phyloP scores from a whole-genome alignment of 306 rosid species.

The Vigna nakashimae region DNA sequence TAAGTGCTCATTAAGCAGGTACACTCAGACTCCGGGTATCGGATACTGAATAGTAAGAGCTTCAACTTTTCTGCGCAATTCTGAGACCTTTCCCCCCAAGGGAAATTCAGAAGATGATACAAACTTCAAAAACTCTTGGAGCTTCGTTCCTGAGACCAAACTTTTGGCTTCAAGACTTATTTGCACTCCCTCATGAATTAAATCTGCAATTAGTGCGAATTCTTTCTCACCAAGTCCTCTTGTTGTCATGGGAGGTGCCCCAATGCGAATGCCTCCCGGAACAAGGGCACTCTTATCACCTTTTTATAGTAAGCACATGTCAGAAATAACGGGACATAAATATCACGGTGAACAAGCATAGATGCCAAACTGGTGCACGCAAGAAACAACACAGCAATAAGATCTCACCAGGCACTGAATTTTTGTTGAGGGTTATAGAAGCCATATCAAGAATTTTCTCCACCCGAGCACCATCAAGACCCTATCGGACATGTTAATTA shows the following conservation, averaged over 20 bases:
- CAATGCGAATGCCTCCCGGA: conserved; percentile 97
- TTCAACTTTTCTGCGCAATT: conserved; percentile 78
- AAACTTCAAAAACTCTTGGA: conserved; percentile 80
- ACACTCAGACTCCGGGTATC: conserved; percentile 76
- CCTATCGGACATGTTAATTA: conserved; percentile 55
- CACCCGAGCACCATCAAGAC: conserved; percentile 92
- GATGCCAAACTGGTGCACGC: not conserved
- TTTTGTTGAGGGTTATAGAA: conserved; percentile 91
- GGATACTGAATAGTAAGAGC: conserved; percentile 79
- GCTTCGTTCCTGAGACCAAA: conserved; percentile 72
- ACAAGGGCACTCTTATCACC: conserved; percentile 93
- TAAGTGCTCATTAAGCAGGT: conserved; percentile 4
- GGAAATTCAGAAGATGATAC: conserved; percentile 72
- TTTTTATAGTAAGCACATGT: conserved; percentile 39
- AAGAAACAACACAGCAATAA: not conserved
- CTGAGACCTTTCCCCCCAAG: conserved; percentile 53
- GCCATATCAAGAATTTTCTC: conserved; percentile 98
- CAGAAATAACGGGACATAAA: conserved; percentile 26
- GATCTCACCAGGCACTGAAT: conserved; percentile 86
- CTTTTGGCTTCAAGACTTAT: conserved; percentile 73
- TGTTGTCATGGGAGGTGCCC: conserved; percentile 97
- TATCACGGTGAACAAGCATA: conserved; percentile 24
- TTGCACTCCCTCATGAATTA: conserved; percentile 86
- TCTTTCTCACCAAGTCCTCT: conserved; percentile 85
- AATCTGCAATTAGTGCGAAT: conserved; percentile 72